A percentile compares a stretch with the other conserved stretches of the same genome.
Conservation (phyloP, 163 green algal species). For the Scenedesmus sp. region DNA sequence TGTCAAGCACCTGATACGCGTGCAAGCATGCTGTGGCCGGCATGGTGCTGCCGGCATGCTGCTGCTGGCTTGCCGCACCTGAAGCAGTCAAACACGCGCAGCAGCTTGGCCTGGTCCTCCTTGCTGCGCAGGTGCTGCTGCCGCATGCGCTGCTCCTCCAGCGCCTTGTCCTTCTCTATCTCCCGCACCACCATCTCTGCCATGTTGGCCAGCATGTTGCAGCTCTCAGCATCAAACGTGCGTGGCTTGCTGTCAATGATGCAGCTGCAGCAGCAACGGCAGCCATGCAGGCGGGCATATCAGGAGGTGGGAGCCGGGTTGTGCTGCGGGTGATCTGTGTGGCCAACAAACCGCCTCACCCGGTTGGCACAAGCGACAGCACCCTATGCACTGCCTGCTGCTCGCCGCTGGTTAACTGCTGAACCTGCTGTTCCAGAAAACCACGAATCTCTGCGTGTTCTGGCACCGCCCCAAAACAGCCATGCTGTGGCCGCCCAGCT, state of each 20-base stretch:
- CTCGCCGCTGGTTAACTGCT: no score
- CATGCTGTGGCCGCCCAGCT: not conserved
- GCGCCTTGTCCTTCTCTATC: conserved; percentile 78
- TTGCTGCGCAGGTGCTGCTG: conserved; percentile 29
- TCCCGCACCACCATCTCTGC: conserved; percentile 82
- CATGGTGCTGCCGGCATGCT: not conserved
- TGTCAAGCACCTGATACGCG: no score
- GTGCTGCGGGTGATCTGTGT: no score
- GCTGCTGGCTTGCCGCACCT: conserved; percentile 51
- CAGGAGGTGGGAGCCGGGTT: not conserved
- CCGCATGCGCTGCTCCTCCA: conserved; percentile 56
- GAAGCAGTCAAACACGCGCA: conserved; percentile 64
- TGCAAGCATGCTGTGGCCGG: not conserved
- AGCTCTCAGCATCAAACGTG: conserved; percentile 76
- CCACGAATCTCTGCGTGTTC: not conserved
- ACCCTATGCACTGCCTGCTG: no score
- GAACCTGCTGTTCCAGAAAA: no score
- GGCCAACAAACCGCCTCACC: no score
- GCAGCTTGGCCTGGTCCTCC: conserved; percentile 57
- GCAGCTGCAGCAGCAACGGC: conserved; percentile 61
- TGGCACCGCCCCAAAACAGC: no score
- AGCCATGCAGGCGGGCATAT: not conserved
- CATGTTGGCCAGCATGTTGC: conserved; percentile 83
- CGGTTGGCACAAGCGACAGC: no score
- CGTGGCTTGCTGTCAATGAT: conserved; percentile 81